phyloP scores from a whole-genome alignment of 2,329 filamentous ascomycete species.

The Colletotrichum sp. region DNA sequence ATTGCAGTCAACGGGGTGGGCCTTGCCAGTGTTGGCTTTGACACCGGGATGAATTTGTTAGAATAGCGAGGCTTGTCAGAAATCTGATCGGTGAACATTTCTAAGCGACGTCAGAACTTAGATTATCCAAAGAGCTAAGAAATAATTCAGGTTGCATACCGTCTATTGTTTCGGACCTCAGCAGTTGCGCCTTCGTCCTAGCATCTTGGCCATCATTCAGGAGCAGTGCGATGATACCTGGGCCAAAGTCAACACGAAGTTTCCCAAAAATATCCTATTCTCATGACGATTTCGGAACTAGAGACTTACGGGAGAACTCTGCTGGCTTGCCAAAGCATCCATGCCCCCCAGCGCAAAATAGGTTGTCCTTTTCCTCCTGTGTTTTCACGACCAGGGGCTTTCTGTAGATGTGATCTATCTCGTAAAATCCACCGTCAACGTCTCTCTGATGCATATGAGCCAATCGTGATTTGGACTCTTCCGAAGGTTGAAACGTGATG shows the following conservation, averaged over 20 bases:
- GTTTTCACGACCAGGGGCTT: neutral
- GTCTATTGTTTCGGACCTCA: neutral
- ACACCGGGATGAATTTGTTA: neutral
- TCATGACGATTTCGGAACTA: neutral
- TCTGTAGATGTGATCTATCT: neutral
- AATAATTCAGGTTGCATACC: neutral
- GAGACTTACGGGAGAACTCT: neutral
- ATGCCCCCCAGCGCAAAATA: neutral
- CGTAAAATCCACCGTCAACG: neutral
- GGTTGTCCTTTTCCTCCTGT: neutral
- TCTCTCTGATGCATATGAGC: neutral
- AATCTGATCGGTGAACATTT: neutral
- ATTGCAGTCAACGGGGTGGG: neutral
- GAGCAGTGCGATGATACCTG: neutral
- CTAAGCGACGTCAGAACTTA: neutral
- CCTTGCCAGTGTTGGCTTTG: neutral
- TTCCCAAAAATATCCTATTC: neutral
- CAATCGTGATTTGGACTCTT: neutral
- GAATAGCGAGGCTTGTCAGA: neutral
- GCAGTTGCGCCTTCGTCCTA: neutral
- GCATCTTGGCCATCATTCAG: neutral
- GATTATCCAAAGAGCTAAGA: neutral
- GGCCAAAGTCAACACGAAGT: neutral
- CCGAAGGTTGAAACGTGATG: constrained; percentile 40
- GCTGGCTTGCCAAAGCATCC: neutral